Evolutionary conservation across 1,284 basidiomycete species (phyloP).

Genomic region (Meripilus lineatus): DNA sequence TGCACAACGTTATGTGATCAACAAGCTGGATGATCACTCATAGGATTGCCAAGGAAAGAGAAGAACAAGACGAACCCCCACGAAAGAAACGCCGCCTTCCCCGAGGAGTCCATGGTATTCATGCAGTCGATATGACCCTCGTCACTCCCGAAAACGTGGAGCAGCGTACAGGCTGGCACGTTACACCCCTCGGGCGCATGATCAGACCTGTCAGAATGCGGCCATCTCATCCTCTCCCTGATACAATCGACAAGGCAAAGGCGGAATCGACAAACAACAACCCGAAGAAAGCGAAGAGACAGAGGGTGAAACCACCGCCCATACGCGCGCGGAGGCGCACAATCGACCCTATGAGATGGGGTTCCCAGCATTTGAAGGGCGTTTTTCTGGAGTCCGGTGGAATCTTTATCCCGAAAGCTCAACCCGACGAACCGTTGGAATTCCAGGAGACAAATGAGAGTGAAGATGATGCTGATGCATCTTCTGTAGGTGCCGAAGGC

Average conservation of each 20-base stretch:
- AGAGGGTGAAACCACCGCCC: conserved; percentile 28
- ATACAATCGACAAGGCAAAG: conserved; percentile 19
- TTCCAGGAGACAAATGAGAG: conserved; percentile 3
- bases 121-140: conserved; percentile 57
- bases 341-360: conserved; percentile 67
- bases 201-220: conserved; percentile 63
- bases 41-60: conserved; percentile 36
- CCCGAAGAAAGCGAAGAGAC: conserved; percentile 17
- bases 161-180: conserved; percentile 55
- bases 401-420: conserved; percentile 1
- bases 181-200: conserved; percentile 62
- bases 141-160: conserved; percentile 52
- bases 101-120: conserved; percentile 32
- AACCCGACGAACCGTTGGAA: background rate
- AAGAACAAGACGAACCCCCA: conserved; percentile 19
- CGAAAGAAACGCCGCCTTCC: conserved; percentile 32
- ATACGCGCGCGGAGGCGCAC: conserved; percentile 44
- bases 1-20: background rate
- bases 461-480: conserved; percentile 10
- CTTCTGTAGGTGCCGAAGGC: background rate
- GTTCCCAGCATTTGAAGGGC: conserved; percentile 60
- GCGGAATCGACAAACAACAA: conserved; percentile 6
- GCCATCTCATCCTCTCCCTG: conserved; percentile 54
- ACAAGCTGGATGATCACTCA: background rate
- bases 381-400: conserved; percentile 47